Percentiles rank a stretch among this genome's conserved stretches.
Evolutionary conservation across 495 filamentous ascomycete species (phyloP).

Genomic region (Penicillium bialowiezense): DNA sequence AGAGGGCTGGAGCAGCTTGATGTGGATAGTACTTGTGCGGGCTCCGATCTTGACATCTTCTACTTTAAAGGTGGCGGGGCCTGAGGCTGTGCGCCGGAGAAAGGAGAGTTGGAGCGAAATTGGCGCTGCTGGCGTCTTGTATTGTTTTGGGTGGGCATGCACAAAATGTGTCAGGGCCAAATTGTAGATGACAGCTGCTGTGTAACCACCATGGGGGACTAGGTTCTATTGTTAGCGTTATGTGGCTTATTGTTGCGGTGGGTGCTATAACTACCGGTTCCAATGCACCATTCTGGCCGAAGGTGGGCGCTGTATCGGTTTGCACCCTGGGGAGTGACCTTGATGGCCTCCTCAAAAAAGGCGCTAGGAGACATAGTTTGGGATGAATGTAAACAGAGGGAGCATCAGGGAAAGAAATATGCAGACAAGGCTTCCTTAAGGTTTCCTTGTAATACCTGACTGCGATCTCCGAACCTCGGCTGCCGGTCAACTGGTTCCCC

Average conservation of each 20-base stretch:
- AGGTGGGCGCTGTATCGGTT: constrained; percentile 62
- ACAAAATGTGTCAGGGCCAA: constrained; percentile 62
- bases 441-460: too few species aligned
- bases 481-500: too few species aligned
- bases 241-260: neutral
- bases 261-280: constrained; percentile 50
- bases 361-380: constrained; percentile 19
- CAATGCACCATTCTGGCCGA: constrained; percentile 66
- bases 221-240: neutral
- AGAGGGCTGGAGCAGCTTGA: constrained; percentile 54
- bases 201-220: constrained; percentile 86
- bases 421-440: too few species aligned
- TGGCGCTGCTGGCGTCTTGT: constrained; percentile 59
- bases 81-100: constrained; percentile 63
- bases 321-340: constrained; percentile 50
- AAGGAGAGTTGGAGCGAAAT: constrained; percentile 68
- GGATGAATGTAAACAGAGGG: neutral
- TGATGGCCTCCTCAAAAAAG: constrained; percentile 57
- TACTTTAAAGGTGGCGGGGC: constrained; percentile 61
- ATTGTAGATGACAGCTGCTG: constrained; percentile 60
- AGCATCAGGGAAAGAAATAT: too few species aligned
- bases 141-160: constrained; percentile 56
- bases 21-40: constrained; percentile 66
- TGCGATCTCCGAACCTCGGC: too few species aligned
- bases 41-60: constrained; percentile 71